Evolutionary conservation across 108 stramenopile species (phyloP), one percentile per base, ranked within the genome.

Genomic region (Cylindrotheca fusiformis): DNA sequence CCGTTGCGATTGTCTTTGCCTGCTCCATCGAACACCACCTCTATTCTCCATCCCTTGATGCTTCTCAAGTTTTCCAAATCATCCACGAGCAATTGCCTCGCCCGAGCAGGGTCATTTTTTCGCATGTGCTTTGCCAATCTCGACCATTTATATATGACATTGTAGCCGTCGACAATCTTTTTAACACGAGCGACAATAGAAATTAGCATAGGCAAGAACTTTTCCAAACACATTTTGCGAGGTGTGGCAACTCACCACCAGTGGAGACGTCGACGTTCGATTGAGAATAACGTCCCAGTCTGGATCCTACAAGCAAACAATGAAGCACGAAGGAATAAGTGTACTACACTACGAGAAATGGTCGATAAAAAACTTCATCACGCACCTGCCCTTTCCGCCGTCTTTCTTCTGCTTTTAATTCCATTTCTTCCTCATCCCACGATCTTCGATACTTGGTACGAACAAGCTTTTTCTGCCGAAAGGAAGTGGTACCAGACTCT

Each of bases 261-360:
- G 67, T 2, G 92, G 85, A 52, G 75, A 63, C 18, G 81, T 65
- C 24, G 67, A 32, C 2, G 83, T 85, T 25, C 72, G 81, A 69
- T 83, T 85, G 24, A 92, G 58, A 49, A 92, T 83, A 22, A 92
- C 87, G 57, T 86, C 85, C 90, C 90, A 92, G 69, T 92, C 75
- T 5, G 83, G 83, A 60, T 87, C 83, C 27, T 41, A 14, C 10
- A 41, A 14, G 6, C 14, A n/a, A n/a, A n/a, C n/a, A n/a, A n/a
- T n/a, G n/a, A n/a, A n/a, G n/a, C n/a, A n/a, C n/a, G n/a, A n/a
- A n/a, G n/a, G n/a, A n/a, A n/a, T n/a, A n/a, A n/a, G n/a, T n/a
- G n/a, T n/a, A n/a, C n/a, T n/a, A n/a, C n/a, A n/a, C n/a, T n/a
- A n/a, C n/a, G n/a, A n/a, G n/a, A n/a, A n/a, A n/a, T n/a, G n/a